Conservation (phyloP, 1,284 basidiomycete genomes). For the Volvariella surrecta region DNA sequence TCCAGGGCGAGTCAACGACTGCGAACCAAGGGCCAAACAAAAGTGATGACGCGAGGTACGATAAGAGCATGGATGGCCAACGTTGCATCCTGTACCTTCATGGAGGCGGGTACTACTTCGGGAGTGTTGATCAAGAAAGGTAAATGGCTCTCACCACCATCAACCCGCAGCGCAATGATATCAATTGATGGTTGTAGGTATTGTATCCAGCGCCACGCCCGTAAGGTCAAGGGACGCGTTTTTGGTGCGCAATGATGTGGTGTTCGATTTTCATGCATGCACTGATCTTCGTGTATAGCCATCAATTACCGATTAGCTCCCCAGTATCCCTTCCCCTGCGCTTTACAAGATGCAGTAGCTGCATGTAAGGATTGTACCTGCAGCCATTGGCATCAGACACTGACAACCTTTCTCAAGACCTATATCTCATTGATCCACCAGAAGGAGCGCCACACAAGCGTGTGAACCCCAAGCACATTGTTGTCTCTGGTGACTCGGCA, state of each 20-base stretch:
- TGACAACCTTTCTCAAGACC: constrained; percentile 22
- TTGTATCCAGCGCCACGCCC: constrained; percentile 78
- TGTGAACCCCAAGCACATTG: constrained; percentile 76
- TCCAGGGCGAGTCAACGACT: constrained; percentile 5
- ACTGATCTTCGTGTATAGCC: constrained; percentile 34
- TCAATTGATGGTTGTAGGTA: constrained; percentile 36
- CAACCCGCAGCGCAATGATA: not conserved
- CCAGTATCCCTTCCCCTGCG: constrained; percentile 96
- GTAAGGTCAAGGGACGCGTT: constrained; percentile 84
- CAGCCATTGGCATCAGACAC: not conserved
- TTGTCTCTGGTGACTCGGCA: constrained; percentile 89
- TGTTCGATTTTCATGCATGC: not conserved
- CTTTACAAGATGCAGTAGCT: constrained; percentile 80
- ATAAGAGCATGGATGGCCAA: constrained; percentile 77
- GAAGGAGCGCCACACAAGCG: constrained; percentile 64
- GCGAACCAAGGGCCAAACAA: constrained; percentile 9
- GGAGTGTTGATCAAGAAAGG: constrained; percentile 74
- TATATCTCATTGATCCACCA: constrained; percentile 55
- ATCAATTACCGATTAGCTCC: constrained; percentile 89
- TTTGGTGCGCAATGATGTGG: constrained; percentile 47
- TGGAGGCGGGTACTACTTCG: constrained; percentile 81
- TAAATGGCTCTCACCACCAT: not conserved
- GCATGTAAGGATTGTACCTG: constrained; percentile 46
- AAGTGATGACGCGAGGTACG: constrained; percentile 23
- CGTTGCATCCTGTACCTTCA: constrained; percentile 83